Evolutionary conservation across 1,284 basidiomycete genomes (phyloP).

Genomic region (Cryptococcus jaspeensis): DNA sequence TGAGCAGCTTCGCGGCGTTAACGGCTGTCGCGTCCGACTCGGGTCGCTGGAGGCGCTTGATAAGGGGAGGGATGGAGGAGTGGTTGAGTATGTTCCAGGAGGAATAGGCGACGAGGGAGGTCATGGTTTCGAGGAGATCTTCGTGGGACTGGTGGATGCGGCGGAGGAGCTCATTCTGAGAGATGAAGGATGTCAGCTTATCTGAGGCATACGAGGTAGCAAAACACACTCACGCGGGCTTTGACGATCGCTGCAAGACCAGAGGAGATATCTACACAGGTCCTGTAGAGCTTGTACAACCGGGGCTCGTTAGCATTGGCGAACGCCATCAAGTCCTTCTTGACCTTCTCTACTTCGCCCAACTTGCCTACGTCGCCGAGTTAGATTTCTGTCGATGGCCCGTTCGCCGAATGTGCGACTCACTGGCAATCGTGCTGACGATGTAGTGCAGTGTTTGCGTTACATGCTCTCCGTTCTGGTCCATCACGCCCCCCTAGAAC

Average conservation of each 20-base stretch:
- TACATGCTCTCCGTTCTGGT: constrained; percentile 67
- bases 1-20: constrained; percentile 47
- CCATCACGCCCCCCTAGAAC: constrained; percentile 75
- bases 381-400: background rate
- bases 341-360: constrained; percentile 69
- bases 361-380: constrained; percentile 48
- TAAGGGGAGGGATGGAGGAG: constrained; percentile 75
- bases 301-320: constrained; percentile 83
- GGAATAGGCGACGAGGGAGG: constrained; percentile 67
- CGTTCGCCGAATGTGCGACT: background rate
- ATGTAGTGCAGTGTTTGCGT: constrained; percentile 59
- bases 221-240: constrained; percentile 59
- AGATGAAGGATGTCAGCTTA: constrained; percentile 3
- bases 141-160: constrained; percentile 70
- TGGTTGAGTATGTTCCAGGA: constrained; percentile 76
- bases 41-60: constrained; percentile 58
- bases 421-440: constrained; percentile 52
- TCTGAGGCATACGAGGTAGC: background rate
- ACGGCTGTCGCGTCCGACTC: constrained; percentile 16
- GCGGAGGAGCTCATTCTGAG: constrained; percentile 70
- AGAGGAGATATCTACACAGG: constrained; percentile 75
- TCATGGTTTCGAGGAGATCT: constrained; percentile 66
- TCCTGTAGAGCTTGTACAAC: constrained; percentile 78
- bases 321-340: constrained; percentile 76
- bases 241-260: constrained; percentile 80